Evolutionary conservation across 1,284 basidiomycete genomes (phyloP).

Genomic region (Ceratobasidium sp.): DNA sequence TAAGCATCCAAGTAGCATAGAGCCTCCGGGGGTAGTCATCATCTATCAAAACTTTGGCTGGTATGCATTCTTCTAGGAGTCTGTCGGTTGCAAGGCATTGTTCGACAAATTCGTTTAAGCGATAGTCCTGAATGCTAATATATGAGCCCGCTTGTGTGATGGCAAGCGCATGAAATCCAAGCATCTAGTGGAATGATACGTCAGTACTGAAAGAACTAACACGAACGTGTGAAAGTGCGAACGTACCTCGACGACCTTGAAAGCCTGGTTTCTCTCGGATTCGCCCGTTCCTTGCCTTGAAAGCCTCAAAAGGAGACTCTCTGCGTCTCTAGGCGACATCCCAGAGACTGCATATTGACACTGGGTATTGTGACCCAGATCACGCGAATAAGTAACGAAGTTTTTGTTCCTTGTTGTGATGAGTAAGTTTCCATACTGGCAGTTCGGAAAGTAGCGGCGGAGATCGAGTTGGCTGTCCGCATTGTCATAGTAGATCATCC

Average conservation of each 20-base stretch:
- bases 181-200: neutral
- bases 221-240: neutral
- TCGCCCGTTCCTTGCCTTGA: neutral
- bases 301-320: neutral
- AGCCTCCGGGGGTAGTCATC: neutral
- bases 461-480: conserved; percentile 11
- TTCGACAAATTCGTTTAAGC: neutral
- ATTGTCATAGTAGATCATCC: conserved; percentile 14
- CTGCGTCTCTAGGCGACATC: neutral
- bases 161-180: conserved; percentile 23
- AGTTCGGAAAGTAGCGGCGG: conserved; percentile 6
- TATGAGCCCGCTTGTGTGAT: conserved; percentile 26
- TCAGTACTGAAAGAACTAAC: neutral
- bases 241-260: neutral
- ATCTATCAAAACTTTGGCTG: neutral
- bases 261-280: neutral
- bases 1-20: conserved; percentile 21
- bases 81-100: neutral
- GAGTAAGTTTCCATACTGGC: conserved; percentile 16
- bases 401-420: conserved; percentile 39
- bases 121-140: neutral
- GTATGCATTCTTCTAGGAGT: neutral
- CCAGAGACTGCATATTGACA: neutral
- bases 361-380: no score
- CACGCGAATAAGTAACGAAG: neutral